Evolutionary conservation across 2,329 filamentous ascomycete genomes (phyloP).

Genomic region (Orbilia javanica): DNA sequence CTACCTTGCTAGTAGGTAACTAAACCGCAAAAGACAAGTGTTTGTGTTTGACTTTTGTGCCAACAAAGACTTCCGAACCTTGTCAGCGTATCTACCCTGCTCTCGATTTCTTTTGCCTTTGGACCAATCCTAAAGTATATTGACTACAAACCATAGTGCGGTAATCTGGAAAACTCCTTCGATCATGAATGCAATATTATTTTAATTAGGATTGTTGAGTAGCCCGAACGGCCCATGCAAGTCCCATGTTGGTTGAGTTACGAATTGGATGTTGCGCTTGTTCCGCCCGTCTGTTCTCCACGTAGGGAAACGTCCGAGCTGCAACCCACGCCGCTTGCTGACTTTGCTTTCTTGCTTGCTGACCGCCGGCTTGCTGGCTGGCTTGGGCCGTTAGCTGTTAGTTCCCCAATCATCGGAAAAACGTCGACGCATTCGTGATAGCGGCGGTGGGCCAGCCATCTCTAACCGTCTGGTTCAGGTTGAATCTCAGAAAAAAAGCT

Average conservation of each 20-base stretch:
- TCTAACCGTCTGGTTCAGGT: slow-evolving; percentile 54
- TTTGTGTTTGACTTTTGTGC: slow-evolving; percentile 53
- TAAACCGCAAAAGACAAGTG: slow-evolving; percentile 56
- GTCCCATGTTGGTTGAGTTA: slow-evolving; percentile 25
- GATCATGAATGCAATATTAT: slow-evolving; percentile 20
- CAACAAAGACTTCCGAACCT: slow-evolving; percentile 33
- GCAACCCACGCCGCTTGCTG: slow-evolving; percentile 25
- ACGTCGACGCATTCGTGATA: slow-evolving; percentile 55
- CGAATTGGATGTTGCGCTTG: background rate
- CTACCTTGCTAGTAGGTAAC: slow-evolving; percentile 10
- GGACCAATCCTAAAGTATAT: slow-evolving; percentile 48
- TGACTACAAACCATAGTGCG: slow-evolving; percentile 24
- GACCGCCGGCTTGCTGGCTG: too few species aligned
- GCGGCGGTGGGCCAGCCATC: slow-evolving; percentile 49
- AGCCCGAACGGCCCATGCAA: too few species aligned
- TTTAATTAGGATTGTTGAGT: slow-evolving; percentile 35
- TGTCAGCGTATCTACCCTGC: slow-evolving; percentile 36
- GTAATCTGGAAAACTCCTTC: slow-evolving; percentile 11
- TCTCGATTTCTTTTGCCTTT: slow-evolving; percentile 25
- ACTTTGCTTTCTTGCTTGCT: too few species aligned
- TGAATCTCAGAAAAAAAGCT: slow-evolving; percentile 23
- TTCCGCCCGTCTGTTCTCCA: slow-evolving; percentile 6
- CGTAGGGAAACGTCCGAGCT: slow-evolving; percentile 43
- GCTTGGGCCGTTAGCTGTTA: slow-evolving; percentile 40
- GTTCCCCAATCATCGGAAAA: slow-evolving; percentile 19